phyloP scores from a whole-genome alignment of 139 green algal species.

The Edaphochlamys debaryana region DNA sequence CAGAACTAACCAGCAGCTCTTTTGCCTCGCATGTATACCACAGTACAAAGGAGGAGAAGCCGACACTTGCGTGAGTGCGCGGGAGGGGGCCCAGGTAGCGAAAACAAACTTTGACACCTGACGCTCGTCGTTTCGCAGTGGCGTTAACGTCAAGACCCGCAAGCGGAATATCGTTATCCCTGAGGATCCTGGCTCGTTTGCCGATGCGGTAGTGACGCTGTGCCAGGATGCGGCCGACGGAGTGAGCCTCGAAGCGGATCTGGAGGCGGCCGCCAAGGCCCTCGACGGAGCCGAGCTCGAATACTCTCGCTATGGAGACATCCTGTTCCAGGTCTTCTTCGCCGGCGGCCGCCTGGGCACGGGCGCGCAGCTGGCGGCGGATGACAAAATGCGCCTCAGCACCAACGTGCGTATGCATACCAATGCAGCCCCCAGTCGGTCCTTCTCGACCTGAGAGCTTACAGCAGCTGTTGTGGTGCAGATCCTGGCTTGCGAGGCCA shows the following conservation, averaged over 20 bases:
- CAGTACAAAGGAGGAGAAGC: conserved; percentile 91
- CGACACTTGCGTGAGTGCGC: conserved; percentile 87
- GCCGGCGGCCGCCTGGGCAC: conserved; percentile 82
- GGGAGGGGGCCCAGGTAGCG: too few species aligned
- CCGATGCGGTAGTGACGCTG: conserved; percentile 88
- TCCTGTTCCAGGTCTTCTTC: conserved; percentile 96
- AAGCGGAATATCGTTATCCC: conserved; percentile 98
- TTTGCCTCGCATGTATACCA: background rate
- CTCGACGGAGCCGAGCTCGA: conserved; percentile 90
- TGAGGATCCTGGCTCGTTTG: conserved; percentile 93
- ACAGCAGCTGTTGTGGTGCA: conserved; percentile 30
- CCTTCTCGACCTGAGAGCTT: too few species aligned
- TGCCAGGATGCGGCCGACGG: conserved; percentile 78
- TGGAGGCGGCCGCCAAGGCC: conserved; percentile 83
- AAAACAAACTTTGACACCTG: background rate
- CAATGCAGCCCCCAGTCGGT: too few species aligned
- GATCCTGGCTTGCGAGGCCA: conserved; percentile 71
- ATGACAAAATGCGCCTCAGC: conserved; percentile 70
- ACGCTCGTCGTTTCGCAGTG: conserved; percentile 63
- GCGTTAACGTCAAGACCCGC: conserved; percentile 93
- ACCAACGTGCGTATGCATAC: conserved; percentile 75
- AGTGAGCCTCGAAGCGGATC: conserved; percentile 69
- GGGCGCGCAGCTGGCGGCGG: conserved; percentile 75
- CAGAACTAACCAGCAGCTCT: too few species aligned
- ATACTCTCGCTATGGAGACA: conserved; percentile 95